Conservation (phyloP, 106 monocot genomes). For the Hemerocallis citrina region DNA sequence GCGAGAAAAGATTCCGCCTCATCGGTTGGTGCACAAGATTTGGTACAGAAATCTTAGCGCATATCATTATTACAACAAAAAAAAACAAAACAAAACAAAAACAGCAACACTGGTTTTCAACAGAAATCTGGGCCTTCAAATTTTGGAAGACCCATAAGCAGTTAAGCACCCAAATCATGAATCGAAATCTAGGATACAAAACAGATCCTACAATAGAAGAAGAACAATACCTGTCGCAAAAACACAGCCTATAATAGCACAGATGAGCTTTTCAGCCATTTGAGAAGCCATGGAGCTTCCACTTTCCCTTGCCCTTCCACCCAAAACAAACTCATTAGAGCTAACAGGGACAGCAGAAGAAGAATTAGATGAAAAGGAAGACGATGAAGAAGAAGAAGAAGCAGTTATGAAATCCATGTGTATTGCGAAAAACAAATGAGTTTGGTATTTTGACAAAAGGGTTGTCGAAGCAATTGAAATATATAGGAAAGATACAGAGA, state of each 20-base stretch:
- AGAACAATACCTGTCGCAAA: constrained; percentile 47
- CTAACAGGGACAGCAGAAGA: neutral
- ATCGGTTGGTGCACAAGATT: too few species aligned
- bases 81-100: neutral
- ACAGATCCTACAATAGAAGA: neutral
- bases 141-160: neutral
- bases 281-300: constrained; percentile 15
- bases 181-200: neutral
- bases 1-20: too few species aligned
- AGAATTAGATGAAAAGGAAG: neutral
- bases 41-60: neutral
- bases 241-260: constrained; percentile 35
- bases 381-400: neutral
- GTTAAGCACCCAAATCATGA: neutral
- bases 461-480: neutral
- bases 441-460: neutral
- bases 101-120: too few species aligned
- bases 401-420: constrained; percentile 9
- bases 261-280: constrained; percentile 22
- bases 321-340: neutral
- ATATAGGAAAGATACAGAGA: neutral
- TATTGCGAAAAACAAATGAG: neutral
- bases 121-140: neutral
- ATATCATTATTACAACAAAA: neutral
- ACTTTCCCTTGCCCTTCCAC: too few species aligned